These are phyloP conservation scores for Blastomyces silverae DNA, from an alignment of 2,329 filamentous ascomycete genomes.

Conservation along the genomic window DNA sequence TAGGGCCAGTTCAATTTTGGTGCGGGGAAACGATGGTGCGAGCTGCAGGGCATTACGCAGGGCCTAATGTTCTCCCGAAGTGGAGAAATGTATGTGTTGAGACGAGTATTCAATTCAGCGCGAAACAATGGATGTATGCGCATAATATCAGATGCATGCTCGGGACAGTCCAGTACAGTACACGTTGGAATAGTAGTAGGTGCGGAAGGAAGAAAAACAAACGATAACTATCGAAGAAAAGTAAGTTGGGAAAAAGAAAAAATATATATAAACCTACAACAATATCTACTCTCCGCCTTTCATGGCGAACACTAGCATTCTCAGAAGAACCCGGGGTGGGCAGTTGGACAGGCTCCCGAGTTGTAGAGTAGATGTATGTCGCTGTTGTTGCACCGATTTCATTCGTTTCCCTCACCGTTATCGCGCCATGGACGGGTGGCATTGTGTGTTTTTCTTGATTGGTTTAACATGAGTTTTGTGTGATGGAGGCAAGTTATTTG, in stretches of 20 bases:
- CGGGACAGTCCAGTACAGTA: background rate
- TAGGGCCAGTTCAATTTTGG: background rate
- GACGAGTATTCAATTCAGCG: background rate
- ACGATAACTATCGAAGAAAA: background rate
- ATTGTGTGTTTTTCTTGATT: conserved; percentile 21
- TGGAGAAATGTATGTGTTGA: background rate
- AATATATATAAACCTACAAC: conserved; percentile 26
- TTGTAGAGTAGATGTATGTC: conserved; percentile 45
- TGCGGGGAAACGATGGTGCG: background rate
- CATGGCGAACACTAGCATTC: conserved; percentile 12
- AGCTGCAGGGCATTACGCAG: background rate
- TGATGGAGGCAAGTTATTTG: background rate
- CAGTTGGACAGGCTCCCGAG: conserved; percentile 13
- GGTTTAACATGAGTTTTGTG: background rate
- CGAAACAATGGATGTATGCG: background rate
- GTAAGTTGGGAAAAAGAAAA: background rate
- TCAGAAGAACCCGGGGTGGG: conserved; percentile 1
- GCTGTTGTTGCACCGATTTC: conserved; percentile 46
- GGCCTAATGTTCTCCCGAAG: background rate
- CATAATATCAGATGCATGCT: background rate
- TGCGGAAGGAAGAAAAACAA: background rate
- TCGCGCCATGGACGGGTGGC: conserved; percentile 15
- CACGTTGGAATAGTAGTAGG: background rate
- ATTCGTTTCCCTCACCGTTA: conserved; percentile 39
- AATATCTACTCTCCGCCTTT: conserved; percentile 41